A percentile compares a stretch with the other conserved stretches of the same genome.
phyloP scores from a whole-genome alignment of 1,284 basidiomycete species.

The Coniophora puteana region DNA sequence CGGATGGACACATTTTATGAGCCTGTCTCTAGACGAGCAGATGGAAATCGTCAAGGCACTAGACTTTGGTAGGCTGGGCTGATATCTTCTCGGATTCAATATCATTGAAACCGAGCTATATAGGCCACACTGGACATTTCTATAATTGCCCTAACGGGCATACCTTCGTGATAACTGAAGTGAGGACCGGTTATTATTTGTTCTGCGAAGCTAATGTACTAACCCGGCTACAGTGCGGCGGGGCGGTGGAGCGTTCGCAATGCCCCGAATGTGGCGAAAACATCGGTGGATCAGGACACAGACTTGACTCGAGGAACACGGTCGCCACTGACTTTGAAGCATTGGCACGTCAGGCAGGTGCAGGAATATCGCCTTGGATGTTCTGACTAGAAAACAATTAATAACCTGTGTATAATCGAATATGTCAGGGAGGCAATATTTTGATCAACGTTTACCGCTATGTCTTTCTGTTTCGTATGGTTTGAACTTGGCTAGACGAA shows the following conservation, averaged over 20 bases:
- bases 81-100: not conserved
- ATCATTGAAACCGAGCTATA: not conserved
- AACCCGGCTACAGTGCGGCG: slow-evolving; percentile 42
- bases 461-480: too few relatives aligned
- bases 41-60: slow-evolving; percentile 40
- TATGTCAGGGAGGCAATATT: too few relatives aligned
- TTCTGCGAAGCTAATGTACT: not conserved
- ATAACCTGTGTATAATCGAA: too few relatives aligned
- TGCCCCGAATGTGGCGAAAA: slow-evolving; percentile 53
- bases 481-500: too few relatives aligned
- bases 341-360: slow-evolving; percentile 25
- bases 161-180: slow-evolving; percentile 42
- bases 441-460: too few relatives aligned
- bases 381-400: too few relatives aligned
- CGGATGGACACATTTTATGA: slow-evolving; percentile 34
- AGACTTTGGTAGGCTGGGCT: slow-evolving; percentile 29
- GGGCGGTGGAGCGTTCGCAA: slow-evolving; percentile 37
- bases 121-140: slow-evolving; percentile 41
- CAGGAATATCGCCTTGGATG: slow-evolving; percentile 7
- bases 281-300: slow-evolving; percentile 47
- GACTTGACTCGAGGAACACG: slow-evolving; percentile 38
- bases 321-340: slow-evolving; percentile 41
- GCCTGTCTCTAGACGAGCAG: slow-evolving; percentile 39
- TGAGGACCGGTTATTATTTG: slow-evolving; percentile 20
- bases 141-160: slow-evolving; percentile 48